A percentile compares a stretch with the other conserved stretches of the same genome.
These are phyloP conservation scores for Pichia kluyveri DNA, from an alignment of 805 yeast species.

Conservation along the genomic window DNA sequence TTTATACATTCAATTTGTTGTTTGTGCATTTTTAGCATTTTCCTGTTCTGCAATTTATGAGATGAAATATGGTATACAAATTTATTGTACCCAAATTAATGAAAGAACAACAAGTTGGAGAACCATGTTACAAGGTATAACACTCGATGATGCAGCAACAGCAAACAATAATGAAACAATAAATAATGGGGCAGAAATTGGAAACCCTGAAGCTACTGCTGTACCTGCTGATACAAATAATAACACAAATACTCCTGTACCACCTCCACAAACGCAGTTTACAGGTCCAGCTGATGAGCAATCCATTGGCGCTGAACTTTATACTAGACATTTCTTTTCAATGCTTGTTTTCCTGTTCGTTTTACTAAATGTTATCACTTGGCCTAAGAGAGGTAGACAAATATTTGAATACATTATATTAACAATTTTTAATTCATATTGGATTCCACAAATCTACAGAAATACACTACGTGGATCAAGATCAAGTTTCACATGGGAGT, in stretches of 20 bases:
- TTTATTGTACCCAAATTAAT: constrained; percentile 62
- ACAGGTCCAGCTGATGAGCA: constrained; percentile 39
- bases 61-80: constrained; percentile 59
- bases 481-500: constrained; percentile 63
- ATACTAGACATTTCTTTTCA: constrained; percentile 46
- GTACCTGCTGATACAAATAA: neutral
- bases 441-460: constrained; percentile 85
- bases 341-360: constrained; percentile 48
- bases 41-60: constrained; percentile 68
- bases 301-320: constrained; percentile 46
- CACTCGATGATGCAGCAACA: constrained; percentile 27
- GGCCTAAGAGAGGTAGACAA: constrained; percentile 52
- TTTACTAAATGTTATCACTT: constrained; percentile 44
- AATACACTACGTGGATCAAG: constrained; percentile 64
- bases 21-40: constrained; percentile 61
- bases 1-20: constrained; percentile 57
- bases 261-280: neutral
- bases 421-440: constrained; percentile 53
- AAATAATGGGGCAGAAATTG: too few relatives aligned
- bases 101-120: constrained; percentile 60
- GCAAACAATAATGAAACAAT: neutral
- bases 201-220: too few relatives aligned
- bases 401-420: constrained; percentile 50
- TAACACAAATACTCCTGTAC: constrained; percentile 4
- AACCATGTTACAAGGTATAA: constrained; percentile 56